Base-by-base conservation (phyloP, 2,329 filamentous ascomycete genomes). In the Sarocladium strictum region DNA sequence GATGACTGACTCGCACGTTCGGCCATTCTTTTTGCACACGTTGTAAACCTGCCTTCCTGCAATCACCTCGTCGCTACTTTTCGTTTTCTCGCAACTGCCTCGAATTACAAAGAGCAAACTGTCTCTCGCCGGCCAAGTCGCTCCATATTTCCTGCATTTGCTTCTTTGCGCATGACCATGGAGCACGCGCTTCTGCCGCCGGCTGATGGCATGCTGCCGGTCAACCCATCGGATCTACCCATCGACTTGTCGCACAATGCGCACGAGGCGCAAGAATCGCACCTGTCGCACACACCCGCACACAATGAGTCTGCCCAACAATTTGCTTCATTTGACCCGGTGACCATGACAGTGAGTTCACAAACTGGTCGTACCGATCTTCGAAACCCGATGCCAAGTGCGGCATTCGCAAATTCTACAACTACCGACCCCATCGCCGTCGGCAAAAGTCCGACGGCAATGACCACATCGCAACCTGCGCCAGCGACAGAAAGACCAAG, bases 381-480 rank as follows among this genome's bases (percentile, higher is more conserved):
- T 43, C 38, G 23, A 43, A 11, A 9, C 9, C 38, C 38, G 10
- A 23, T 19, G 7, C n/a, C 23, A 9, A 17, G n/a, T 43, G 23
- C 43, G 43, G n/a, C 10, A 7, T 7, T 10, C 43, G 11, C 24
- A 9, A 4, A 4, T 26, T 9, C 12, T 11, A n/a, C 43, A 7
- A 29, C 23, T 9, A 3, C 43, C 19, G 9, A 11, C 4, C 43
- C 38, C 21, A 23, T 43, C n/a, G 6, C 40, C 43, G 23, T 47
- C 19, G 23, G 21, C n/a, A 17, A 47, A 27, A 29, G 21, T 27
- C 72, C 3, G 54, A 63, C 3, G 54, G 63, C 15, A 61, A 76
- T 17, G 89, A 89, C 61, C 79, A 83, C 2, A 86, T 89, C 84
- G 75, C 72, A 1, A 65, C 64, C 11, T 90, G 87, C 65, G 68